Evolutionary conservation across 75 land plant species (phyloP), one percentile per base, ranked within the genome.

Genomic region (Cunninghamia lanceolata): DNA sequence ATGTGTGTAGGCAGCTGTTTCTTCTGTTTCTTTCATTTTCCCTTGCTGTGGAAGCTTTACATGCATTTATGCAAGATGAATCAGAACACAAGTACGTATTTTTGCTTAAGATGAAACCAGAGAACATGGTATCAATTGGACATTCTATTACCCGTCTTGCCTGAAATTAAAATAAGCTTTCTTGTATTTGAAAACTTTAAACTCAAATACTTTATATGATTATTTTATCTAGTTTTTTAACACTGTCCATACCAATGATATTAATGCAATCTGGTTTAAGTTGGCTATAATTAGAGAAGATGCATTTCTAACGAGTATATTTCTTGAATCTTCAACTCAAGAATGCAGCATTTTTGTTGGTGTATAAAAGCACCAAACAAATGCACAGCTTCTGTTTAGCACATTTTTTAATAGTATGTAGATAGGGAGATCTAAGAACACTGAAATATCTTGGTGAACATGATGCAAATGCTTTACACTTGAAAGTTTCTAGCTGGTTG

Each of bases 41-140:
- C 68, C 88, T 98, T 84, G 98, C 94, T 17, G 99, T 98, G 89
- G 99, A 98, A 90, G 99, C 98, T 59, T 93, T 98, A 82, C 99
- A 98, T 91, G 98, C 99, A 82, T 98, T 96, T 82, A 88, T 98
- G 35, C 96, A 98, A 86, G 99, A 98, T 88, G 99, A 98, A 87
- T 96, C 98, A 21, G 96, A 98, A 83, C 99, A 98, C 93, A 98
- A 98, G 99, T 98, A 96, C 88, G 94, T 46, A 30, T 36, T 13
- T 42, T 28, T 50, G 9, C 42, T 87, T 70, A 35, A 16, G 19
- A 14, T 34, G 30, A 66, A 84, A 56, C n/a, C 38, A 42, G 79
- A 14, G 21, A 84, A 56, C 39, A 71, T 70, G 43, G 42, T 77
- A 40, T 17, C 28, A 19, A 42, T 77, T 77, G 36, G 45, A 39